Percentiles rank a stretch among this genome's conserved stretches.
Conservation (phyloP, 805 yeast genomes). For the Metschnikowia vanudenii region DNA sequence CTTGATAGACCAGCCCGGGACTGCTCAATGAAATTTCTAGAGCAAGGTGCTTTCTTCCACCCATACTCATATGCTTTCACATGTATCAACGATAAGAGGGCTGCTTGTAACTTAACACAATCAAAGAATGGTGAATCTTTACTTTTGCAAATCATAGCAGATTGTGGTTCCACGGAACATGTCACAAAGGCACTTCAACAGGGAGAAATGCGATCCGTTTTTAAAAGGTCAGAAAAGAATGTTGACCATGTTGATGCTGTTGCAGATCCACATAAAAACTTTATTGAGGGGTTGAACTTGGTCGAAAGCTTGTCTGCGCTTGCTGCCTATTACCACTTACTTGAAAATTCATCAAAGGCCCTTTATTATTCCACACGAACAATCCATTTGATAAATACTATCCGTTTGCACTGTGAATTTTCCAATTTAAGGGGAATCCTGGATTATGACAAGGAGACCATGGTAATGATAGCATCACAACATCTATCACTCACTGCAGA, state of each 20-base stretch:
- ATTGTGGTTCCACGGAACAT: slow-evolving; percentile 1
- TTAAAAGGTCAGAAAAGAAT: neutral
- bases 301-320: neutral
- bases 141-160: neutral
- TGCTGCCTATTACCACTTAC: slow-evolving; percentile 6
- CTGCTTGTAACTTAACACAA: neutral
- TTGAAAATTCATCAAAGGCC: neutral
- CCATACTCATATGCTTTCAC: slow-evolving; percentile 4
- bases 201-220: neutral
- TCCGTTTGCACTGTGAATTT: neutral
- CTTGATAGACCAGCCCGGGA: neutral
- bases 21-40: neutral
- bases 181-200: neutral
- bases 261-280: neutral
- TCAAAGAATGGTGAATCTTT: neutral
- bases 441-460: slow-evolving; percentile 14
- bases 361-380: slow-evolving; percentile 6
- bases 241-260: neutral
- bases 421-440: slow-evolving; percentile 7
- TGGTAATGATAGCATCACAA: slow-evolving; percentile 12
- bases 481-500: slow-evolving; percentile 1
- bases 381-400: neutral
- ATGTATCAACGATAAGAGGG: neutral
- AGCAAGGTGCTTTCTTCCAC: slow-evolving; percentile 7
- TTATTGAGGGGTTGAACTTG: neutral